phyloP scores from a whole-genome alignment of 257 asterid genomes.

The Ballota nigra region DNA sequence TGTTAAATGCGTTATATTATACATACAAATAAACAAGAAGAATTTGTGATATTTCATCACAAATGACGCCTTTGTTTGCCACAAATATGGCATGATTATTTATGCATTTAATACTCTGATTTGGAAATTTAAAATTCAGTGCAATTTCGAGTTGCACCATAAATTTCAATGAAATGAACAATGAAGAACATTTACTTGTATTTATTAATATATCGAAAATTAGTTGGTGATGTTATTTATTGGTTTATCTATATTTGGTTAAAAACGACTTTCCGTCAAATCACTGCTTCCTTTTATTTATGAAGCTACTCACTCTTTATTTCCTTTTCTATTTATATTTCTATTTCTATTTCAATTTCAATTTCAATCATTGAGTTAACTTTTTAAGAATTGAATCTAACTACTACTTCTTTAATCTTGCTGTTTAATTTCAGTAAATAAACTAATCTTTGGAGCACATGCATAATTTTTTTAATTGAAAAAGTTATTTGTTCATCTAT shows the following conservation, averaged over 20 bases:
- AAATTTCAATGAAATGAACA: conserved; percentile 7
- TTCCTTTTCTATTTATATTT: too few species aligned
- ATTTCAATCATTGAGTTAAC: conserved; percentile 14
- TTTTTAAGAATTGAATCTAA: background rate
- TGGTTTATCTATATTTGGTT: conserved; percentile 34
- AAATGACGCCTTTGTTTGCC: background rate
- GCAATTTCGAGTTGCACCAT: conserved; percentile 16
- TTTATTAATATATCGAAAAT: conserved; percentile 19
- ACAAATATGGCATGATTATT: background rate
- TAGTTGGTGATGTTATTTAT: conserved; percentile 28
- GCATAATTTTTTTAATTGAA: too few species aligned
- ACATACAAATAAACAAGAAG: background rate
- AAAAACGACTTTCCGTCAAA: background rate
- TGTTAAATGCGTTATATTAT: too few species aligned
- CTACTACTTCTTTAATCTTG: background rate
- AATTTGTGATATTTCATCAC: background rate
- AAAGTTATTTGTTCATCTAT: too few species aligned
- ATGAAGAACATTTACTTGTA: conserved; percentile 25
- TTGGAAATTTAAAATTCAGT: conserved; percentile 1
- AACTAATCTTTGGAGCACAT: too few species aligned
- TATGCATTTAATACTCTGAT: conserved; percentile 5
- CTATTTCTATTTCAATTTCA: background rate
- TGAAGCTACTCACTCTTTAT: background rate
- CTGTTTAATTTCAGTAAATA: background rate
- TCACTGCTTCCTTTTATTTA: background rate